Evolutionary conservation across 306 rosid species (phyloP), one percentile per base, ranked within the genome.

Genomic region (Senna siamea): DNA sequence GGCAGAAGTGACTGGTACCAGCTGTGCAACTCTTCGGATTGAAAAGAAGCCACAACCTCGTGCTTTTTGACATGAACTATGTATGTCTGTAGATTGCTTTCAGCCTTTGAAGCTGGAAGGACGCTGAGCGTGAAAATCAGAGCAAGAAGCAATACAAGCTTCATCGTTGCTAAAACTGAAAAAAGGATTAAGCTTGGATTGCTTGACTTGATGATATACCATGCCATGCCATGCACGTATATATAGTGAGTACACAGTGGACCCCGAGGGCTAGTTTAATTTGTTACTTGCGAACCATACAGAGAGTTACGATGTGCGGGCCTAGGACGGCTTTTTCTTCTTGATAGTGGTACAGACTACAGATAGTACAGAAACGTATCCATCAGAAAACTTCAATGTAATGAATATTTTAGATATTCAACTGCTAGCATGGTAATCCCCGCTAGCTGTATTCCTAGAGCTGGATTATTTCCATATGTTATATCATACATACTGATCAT

Each of bases 1-100:
- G 93, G 91, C 6, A 90, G 58, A 66, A 93, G 79, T 13, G 95
- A 77, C 2, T 76, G 74, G 70, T 93, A 89, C 90, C 89, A 90
- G 14, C 47, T 50, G 15, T 80, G 82, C 18, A 88, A 57, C 43
- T 89, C 89, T 8, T 87, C 73, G 3, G 84, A 67, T 57, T 76
- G 69, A 65, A 72, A 65, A 17, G 79, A 37, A 66, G 57, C 43
- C 5, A 30, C 46, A 10, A 13, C 41, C 37, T 81, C 78, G 0
- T 85, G 84, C 78, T 76, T 87, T 32, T 75, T 67, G 18, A 89
- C 89, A 23, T 83, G 82, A 55, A 93, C 91, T 26, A 88, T 82
- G 72, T 85, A 83, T 48, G 93, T 74, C 62, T 4, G 22, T 17
- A 84, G 57, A 38, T 71, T 61, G 34, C 66, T 59, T 32, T 59